Evolutionary conservation across 2,329 filamentous ascomycete genomes (phyloP).

Genomic region (Paracoccidioides lutzii): DNA sequence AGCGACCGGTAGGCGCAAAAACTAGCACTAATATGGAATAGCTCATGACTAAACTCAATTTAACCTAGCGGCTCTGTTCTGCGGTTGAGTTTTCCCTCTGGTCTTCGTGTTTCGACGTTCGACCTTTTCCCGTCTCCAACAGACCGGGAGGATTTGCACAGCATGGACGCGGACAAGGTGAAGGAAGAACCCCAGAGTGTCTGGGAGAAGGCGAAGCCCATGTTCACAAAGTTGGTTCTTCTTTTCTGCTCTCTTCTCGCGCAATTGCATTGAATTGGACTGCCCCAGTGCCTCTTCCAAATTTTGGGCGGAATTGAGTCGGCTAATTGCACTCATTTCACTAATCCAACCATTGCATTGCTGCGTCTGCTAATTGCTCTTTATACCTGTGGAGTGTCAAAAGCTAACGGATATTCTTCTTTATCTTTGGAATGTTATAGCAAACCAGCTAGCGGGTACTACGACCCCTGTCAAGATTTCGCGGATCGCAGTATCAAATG

Average conservation of each 20-base stretch:
- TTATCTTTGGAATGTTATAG: conserved; percentile 34
- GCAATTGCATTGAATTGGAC: neutral
- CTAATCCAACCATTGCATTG: neutral
- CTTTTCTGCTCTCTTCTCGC: neutral
- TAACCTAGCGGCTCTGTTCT: neutral
- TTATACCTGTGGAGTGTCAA: neutral
- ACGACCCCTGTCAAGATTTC: conserved; percentile 90
- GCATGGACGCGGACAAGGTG: neutral
- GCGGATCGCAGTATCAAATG: conserved; percentile 76
- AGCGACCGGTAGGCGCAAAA: neutral
- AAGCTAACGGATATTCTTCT: neutral
- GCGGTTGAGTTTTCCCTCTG: neutral
- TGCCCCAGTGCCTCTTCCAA: neutral
- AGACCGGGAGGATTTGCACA: neutral
- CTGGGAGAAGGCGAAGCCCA: conserved; percentile 44
- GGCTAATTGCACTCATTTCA: neutral
- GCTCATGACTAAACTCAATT: neutral
- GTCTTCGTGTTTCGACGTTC: neutral
- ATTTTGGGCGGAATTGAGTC: neutral
- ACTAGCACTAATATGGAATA: neutral
- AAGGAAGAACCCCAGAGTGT: conserved; percentile 15
- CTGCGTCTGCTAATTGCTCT: conserved; percentile 7
- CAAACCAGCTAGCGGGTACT: conserved; percentile 79
- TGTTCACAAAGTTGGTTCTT: conserved; percentile 48
- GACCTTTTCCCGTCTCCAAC: neutral